Conservation (phyloP, 202 grass and related monocot species). For the Dendrocalamus latiflorus region DNA sequence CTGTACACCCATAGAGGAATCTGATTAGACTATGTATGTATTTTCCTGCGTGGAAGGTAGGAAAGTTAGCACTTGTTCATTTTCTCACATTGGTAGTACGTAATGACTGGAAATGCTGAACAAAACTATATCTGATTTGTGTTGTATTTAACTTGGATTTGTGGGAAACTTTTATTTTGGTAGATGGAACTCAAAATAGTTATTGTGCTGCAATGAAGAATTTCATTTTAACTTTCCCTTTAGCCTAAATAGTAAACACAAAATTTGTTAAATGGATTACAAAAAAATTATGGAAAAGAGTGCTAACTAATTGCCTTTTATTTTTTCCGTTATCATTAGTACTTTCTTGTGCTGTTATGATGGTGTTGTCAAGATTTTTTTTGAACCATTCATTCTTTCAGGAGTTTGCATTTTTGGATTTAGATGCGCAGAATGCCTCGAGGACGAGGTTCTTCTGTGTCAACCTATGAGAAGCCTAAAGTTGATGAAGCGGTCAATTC, state of each 20-base stretch:
- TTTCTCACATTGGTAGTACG: background rate
- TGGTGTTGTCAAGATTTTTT: background rate
- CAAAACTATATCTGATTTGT: background rate
- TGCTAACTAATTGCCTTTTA: background rate
- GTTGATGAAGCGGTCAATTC: slow-evolving; percentile 14
- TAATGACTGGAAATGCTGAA: background rate
- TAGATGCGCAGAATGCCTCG: slow-evolving; percentile 37
- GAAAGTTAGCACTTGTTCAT: background rate
- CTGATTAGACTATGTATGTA: background rate
- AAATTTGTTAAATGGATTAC: background rate
- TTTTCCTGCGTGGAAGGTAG: background rate
- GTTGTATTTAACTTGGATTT: background rate
- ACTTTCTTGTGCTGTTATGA: background rate
- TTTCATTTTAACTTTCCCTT: background rate
- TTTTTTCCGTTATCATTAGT: background rate
- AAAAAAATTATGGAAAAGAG: background rate
- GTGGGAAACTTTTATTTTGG: background rate
- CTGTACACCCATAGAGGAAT: background rate
- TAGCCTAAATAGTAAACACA: background rate
- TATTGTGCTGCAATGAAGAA: background rate
- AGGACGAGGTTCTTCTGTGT: slow-evolving; percentile 28
- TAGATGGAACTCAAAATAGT: background rate
- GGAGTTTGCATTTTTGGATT: background rate
- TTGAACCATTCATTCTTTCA: background rate
- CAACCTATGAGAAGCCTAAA: slow-evolving; percentile 21